Base-by-base conservation (phyloP, 345 rosid genomes). In the Geranium rotundifolium region DNA sequence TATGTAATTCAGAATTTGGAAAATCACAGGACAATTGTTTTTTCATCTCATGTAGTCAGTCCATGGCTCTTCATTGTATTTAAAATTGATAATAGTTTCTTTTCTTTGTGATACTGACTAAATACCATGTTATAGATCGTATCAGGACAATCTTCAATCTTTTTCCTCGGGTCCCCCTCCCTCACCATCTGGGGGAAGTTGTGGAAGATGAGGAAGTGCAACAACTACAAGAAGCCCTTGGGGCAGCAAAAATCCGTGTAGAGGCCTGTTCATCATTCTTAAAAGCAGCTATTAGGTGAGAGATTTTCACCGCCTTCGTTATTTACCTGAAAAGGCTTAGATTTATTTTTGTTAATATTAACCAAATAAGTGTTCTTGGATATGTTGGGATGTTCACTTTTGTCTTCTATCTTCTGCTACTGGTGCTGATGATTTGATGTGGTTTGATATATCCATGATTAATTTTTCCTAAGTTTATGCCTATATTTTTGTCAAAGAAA, bases 271-370 rank as follows among this genome's bases (percentile, higher is more conserved):
- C 86, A 60, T 80, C 99, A 3, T 90, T 86, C 81, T 73, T 93
- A 79, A 88, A 73, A 83, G 89, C 90, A 76, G 95, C 99, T 70
- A 75, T 88, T 52, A 93, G 68, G 97, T 93, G 71, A 81, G 71
- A 81, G 88, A 68, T 54, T 20, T 27, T 20, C 1, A 54, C 7
- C 57, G n/a, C 41, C 7, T 46, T 46, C 16, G 8, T 12, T 46
- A 14, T 9, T 9, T 46, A 14, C 52, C 52, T 46, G 52, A 46
- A 46, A 7, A 14, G 12, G 3, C 52, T 46, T 12, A 46, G 8
- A 14, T 9, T 37, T 37, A 37, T 37, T 37, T 46, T 2, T 46
- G 16, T 9, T 14, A 46, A 46, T 7, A 46, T 10, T 16, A 46
- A 46, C 14, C 52, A 46, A 9, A 46, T 46, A 10, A 46, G 1